A percentile compares a stretch with the other conserved stretches of the same genome.
Conservation (phyloP, 805 yeast species). For the Tetrapisispora nanseiensis region DNA sequence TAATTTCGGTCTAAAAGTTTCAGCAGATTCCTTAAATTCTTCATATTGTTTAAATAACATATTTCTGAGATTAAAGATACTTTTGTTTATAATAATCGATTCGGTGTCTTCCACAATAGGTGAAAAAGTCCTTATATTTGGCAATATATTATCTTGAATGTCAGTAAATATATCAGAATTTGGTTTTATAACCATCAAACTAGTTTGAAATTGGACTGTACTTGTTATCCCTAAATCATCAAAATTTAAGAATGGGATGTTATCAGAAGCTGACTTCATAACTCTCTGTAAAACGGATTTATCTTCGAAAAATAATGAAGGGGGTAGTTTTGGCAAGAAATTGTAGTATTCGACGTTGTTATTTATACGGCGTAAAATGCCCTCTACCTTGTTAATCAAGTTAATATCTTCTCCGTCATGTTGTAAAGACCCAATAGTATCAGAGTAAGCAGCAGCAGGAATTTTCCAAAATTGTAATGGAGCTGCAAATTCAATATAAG, state of each 20-base stretch:
- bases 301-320: slow-evolving; percentile 5
- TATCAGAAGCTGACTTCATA: slow-evolving; percentile 5
- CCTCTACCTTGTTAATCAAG: slow-evolving; percentile 10
- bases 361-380: slow-evolving; percentile 3
- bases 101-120: slow-evolving; percentile 3
- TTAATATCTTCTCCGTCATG: slow-evolving; percentile 7
- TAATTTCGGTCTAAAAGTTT: slow-evolving; percentile 11
- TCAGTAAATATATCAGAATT: slow-evolving; percentile 15
- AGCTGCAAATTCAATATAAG: slow-evolving; percentile 34
- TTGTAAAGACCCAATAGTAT: slow-evolving; percentile 4
- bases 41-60: slow-evolving; percentile 2
- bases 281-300: slow-evolving; percentile 5
- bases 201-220: slow-evolving; percentile 25
- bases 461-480: slow-evolving; percentile 37
- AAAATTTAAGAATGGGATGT: slow-evolving; percentile 2
- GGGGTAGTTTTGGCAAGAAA: slow-evolving; percentile 26
- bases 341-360: slow-evolving; percentile 23
- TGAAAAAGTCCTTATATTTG: not conserved
- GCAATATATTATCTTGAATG: slow-evolving; percentile 10
- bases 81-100: slow-evolving; percentile 9
- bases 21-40: not conserved
- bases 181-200: slow-evolving; percentile 48
- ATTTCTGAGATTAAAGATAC: slow-evolving; percentile 8
- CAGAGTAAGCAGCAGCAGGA: slow-evolving; percentile 17
- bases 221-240: slow-evolving; percentile 7